These are phyloP conservation scores for Thalassia testudinum DNA, from an alignment of 116 monocot genomes.

Conservation along the genomic window DNA sequence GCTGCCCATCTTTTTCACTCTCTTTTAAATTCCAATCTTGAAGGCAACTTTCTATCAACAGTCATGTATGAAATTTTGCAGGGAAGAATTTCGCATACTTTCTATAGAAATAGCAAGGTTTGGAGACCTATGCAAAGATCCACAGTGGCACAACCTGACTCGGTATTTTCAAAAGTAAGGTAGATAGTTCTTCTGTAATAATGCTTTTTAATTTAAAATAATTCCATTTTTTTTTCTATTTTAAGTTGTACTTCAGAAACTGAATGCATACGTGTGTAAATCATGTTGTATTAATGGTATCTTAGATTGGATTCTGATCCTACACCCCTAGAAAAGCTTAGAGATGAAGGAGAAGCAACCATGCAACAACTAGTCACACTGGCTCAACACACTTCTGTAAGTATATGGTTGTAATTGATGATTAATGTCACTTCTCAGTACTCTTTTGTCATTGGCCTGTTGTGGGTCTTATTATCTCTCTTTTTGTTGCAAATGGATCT, in stretches of 20 bases:
- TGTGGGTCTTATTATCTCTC: too few relatives aligned
- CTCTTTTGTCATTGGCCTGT: too few relatives aligned
- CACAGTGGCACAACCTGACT: constrained; percentile 47
- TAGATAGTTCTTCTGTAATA: constrained; percentile 4
- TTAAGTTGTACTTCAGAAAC: neutral
- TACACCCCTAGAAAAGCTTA: constrained; percentile 21
- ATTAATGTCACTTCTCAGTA: too few relatives aligned
- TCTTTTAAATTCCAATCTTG: neutral
- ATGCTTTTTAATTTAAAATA: neutral
- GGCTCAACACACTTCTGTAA: constrained; percentile 37
- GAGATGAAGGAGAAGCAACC: constrained; percentile 23
- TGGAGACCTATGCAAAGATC: constrained; percentile 54
- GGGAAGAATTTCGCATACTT: constrained; percentile 22
- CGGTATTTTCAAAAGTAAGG: constrained; percentile 58
- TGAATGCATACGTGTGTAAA: neutral
- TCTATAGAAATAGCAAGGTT: constrained; percentile 23
- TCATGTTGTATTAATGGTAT: neutral
- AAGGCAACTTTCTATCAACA: neutral
- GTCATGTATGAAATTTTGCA: constrained; percentile 5
- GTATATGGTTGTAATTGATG: too few relatives aligned
- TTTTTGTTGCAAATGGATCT: too few relatives aligned
- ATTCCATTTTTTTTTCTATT: neutral
- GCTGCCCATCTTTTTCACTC: neutral
- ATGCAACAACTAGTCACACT: constrained; percentile 26
- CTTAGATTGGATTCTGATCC: constrained; percentile 14